phyloP scores from a whole-genome alignment of 163 green algal genomes.

The Picocystis sp. region DNA sequence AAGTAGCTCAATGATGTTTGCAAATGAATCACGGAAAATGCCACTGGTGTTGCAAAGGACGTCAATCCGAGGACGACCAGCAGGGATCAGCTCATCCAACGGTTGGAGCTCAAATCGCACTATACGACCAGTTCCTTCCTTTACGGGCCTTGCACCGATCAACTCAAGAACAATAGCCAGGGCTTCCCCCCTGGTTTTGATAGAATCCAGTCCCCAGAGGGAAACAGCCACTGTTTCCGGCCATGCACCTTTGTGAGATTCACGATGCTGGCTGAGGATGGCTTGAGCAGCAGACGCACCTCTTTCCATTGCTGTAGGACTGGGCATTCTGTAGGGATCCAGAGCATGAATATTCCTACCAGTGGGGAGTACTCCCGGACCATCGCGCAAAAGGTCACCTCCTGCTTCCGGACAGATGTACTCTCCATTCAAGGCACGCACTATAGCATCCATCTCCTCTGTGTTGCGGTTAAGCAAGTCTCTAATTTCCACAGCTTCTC shows the following conservation, averaged over 20 bases:
- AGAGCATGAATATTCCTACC: slow-evolving; percentile 92
- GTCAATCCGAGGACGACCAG: slow-evolving; percentile 65
- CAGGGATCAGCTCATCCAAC: slow-evolving; percentile 42
- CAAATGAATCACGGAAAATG: slow-evolving; percentile 72
- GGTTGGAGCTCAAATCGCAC: slow-evolving; percentile 67
- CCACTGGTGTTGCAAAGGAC: slow-evolving; percentile 86
- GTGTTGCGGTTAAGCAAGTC: slow-evolving; percentile 58
- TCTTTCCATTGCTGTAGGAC: slow-evolving; percentile 48
- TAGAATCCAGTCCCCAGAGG: slow-evolving; percentile 89
- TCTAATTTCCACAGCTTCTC: slow-evolving; percentile 62
- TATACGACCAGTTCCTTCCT: slow-evolving; percentile 41
- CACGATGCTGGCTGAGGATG: slow-evolving; percentile 53
- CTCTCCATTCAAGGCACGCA: slow-evolving; percentile 59
- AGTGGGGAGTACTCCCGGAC: slow-evolving; percentile 38
- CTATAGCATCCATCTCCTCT: slow-evolving; percentile 38
- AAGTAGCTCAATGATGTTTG: slow-evolving; percentile 88
- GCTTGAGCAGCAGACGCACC: slow-evolving; percentile 37
- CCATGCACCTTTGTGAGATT: slow-evolving; percentile 36
- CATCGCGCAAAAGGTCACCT: slow-evolving; percentile 84
- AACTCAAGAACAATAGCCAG: slow-evolving; percentile 75
- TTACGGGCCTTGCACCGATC: slow-evolving; percentile 52
- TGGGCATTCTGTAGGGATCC: slow-evolving; percentile 91
- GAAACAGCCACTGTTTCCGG: slow-evolving; percentile 77
- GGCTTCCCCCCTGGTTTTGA: slow-evolving; percentile 89
- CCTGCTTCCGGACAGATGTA: slow-evolving; percentile 75